Base-by-base conservation (phyloP, 768 basidiomycete species). In the Chalciporus chontae region DNA sequence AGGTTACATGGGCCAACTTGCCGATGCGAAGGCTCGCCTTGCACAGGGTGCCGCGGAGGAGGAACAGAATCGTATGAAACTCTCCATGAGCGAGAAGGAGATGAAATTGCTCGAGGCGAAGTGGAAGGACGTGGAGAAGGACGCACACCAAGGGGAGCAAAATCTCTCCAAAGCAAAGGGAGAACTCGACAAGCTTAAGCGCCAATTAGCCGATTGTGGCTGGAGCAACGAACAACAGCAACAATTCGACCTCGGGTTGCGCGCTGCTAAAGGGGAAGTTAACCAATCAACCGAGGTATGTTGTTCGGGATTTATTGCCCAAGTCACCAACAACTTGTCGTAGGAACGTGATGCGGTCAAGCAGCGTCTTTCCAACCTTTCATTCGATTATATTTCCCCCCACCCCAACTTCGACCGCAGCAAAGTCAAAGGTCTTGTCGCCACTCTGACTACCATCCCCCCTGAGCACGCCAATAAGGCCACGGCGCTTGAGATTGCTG, bases 1-100 rank as follows among this genome's bases (percentile, higher is more conserved):
- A 3, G 96, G 96, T 0, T 98, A 97, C 68, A 87, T 98, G 83
- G 96, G 94, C 17, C 94, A 97, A 66, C 80, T 99, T 37, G 89
- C 94, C 1, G 84, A 90, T 13, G 90, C 94, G 0, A 83, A 84
- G 58, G 80, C 80, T 2, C 81, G 83, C 3, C 70, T 87, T 0
- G 83, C 92, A 0, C 86, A 90, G 46, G 86, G 84, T 0, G 73
- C 78, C 8, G 85, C 94, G 0, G 93, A 94, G 58, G 90, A 90
- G 56, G 86, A 94, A 60, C 90, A 94, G 62, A 79, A 76, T 46
- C 83, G 83, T 40, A 74, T 85, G 39, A 85, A 87, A 65, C 78
- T 96, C 34, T 78, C 70, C 2, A 85, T 93, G 77, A 76, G 77
- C 24, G 79, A 90, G 69, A 84, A 83, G 56, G 95, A 96, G 64